A percentile compares a stretch with the other conserved stretches of the same genome.
Evolutionary conservation across 805 yeast species (phyloP).

Genomic region (Sungouiozyma ichnusensis): DNA sequence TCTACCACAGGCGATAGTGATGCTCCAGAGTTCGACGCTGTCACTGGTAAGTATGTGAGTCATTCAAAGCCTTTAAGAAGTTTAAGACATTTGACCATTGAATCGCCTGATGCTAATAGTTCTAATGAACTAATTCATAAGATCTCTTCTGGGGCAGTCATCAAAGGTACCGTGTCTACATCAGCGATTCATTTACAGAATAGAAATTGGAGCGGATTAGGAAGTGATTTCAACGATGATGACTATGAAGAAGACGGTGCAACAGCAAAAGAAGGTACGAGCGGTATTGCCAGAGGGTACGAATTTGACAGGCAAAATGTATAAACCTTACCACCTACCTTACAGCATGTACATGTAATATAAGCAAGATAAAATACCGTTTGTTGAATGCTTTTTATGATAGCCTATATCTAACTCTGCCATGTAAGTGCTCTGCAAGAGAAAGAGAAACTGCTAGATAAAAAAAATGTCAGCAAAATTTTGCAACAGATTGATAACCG

Average conservation of each 20-base stretch:
- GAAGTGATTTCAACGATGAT: constrained; percentile 63
- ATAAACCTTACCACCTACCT: not conserved
- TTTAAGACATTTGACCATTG: constrained; percentile 53
- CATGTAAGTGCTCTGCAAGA: too few species aligned
- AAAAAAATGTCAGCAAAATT: too few species aligned
- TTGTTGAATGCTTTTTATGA: too few species aligned
- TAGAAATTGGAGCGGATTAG: constrained; percentile 82
- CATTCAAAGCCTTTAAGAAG: constrained; percentile 70
- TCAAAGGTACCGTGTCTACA: constrained; percentile 76
- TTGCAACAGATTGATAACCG: too few species aligned
- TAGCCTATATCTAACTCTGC: too few species aligned
- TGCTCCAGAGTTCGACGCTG: constrained; percentile 80
- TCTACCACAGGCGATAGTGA: constrained; percentile 8
- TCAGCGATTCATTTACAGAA: constrained; percentile 69
- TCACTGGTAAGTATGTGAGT: constrained; percentile 65
- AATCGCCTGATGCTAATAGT: constrained; percentile 26
- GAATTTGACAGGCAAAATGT: constrained; percentile 29
- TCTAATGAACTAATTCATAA: constrained; percentile 39
- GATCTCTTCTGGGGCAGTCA: constrained; percentile 48
- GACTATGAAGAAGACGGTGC: constrained; percentile 55
- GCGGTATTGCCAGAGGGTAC: constrained; percentile 88
- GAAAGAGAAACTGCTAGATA: too few species aligned
- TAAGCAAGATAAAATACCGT: not conserved
- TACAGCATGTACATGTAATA: not conserved
- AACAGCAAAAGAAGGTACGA: constrained; percentile 65